Conservation (phyloP, 1,284 basidiomycete genomes). For the Tausonia pullulans region DNA sequence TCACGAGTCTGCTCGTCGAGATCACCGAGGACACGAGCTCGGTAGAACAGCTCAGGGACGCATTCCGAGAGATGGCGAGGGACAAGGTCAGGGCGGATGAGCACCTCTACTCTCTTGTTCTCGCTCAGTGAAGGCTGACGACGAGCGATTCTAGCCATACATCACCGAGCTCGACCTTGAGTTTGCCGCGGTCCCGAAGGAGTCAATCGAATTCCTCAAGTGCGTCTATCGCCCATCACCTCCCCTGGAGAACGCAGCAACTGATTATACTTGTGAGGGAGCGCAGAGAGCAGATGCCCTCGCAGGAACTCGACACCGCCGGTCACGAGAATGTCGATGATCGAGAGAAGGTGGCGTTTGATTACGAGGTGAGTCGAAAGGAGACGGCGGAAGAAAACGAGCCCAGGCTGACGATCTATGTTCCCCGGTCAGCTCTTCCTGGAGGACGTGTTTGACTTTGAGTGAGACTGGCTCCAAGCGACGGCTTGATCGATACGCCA, state of each 20-base stretch:
- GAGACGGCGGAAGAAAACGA: too few relatives aligned
- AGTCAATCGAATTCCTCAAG: constrained; percentile 70
- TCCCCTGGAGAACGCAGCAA: background rate
- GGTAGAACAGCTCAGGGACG: constrained; percentile 79
- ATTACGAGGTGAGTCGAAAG: constrained; percentile 27
- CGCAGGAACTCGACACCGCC: constrained; percentile 6
- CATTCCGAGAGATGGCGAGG: constrained; percentile 81
- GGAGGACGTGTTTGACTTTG: too few relatives aligned
- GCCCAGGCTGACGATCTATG: background rate
- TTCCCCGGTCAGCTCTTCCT: background rate
- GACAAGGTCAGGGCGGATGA: constrained; percentile 56
- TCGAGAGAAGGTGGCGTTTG: constrained; percentile 21
- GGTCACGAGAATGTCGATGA: constrained; percentile 16
- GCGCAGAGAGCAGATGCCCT: constrained; percentile 23
- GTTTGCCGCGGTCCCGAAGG: constrained; percentile 67
- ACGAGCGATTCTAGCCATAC: constrained; percentile 35
- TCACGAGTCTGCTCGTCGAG: constrained; percentile 86
- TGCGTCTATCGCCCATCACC: constrained; percentile 36
- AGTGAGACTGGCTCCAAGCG: too few relatives aligned
- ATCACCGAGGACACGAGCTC: constrained; percentile 94
- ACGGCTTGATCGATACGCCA: too few relatives aligned
- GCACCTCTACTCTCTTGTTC: background rate
- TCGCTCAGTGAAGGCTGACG: background rate
- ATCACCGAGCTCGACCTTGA: constrained; percentile 89
- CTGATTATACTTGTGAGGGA: background rate